Evolutionary conservation across 371 early-diverging fungal genomes (phyloP), one percentile per base, ranked within the genome.

Genomic region (Apophysomyces trapeziformis): DNA sequence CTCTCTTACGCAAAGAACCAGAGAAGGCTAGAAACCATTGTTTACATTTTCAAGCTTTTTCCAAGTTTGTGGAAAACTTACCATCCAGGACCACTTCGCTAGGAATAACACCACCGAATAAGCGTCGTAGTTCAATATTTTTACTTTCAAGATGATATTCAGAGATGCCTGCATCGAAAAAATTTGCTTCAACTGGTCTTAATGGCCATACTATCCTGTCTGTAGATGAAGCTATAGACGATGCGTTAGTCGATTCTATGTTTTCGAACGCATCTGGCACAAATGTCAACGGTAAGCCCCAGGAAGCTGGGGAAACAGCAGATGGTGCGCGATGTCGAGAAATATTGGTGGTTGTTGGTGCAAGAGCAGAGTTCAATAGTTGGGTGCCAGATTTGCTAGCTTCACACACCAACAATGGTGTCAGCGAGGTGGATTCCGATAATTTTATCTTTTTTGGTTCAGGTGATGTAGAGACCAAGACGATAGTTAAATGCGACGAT

Each of bases 201-300:
- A 50, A 8, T 4, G 54, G 54, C 54, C 54, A 50, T 50, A 50
- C 54, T 50, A 8, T 21, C 54, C 54, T n/a, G 54, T 50, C 54
- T 18, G n/a, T 50, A 8, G 21, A 50, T 41, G 41, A 41, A 41
- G 8, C 8, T 13, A 13, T 26, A n/a, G 54, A 50, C 21, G 54
- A 26, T n/a, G 21, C 41, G 13, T 13, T 13, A 8, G 54, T n/a
- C 4, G n/a, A 5, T 18, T 50, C 54, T 9, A 26, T 21, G 21
- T 50, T 50, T 21, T 50, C 54, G 9, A 50, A 50, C 11, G 54
- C 54, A 50, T 50, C 54, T 3, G 79, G 78, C 3, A 83, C 79
- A 13, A 80, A 64, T 7, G 75, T 74, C 78, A 80, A 78, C 21
- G 83, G 83, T 38, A 83, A 78, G 35, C 83, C 83, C 83, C 83